Evolutionary conservation across 768 basidiomycete species (phyloP), one percentile per base, ranked within the genome.

Genomic region (Agrocybe pediades): DNA sequence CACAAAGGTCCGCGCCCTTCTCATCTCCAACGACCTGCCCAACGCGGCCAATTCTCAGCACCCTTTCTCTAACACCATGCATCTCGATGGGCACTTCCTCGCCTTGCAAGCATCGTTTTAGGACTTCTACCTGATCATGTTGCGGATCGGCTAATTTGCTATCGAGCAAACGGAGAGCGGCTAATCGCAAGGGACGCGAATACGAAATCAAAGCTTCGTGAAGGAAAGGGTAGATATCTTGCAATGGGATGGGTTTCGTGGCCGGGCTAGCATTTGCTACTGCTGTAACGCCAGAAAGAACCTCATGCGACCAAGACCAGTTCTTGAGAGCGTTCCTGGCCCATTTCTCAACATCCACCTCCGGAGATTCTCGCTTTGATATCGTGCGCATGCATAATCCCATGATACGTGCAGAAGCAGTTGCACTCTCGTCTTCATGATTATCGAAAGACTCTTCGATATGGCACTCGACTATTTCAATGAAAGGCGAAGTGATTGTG

Each of bases 31-130:
- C 77, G 5, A 81, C 76, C 55, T 84, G 80, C 1, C 80, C 85
- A 2, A 95, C 78, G 47, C 88, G 80, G 3, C 84, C 82, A 7
- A 96, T 90, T 21, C 86, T 76, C 62, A 96, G 70, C 3, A 92
- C 85, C 41, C 93, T 83, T 62, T 98, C 96, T 29, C 96, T 79
- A 2, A 88, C 88, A 41, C 92, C 90, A 55, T 87, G 83, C 2
- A 88, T 73, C 51, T 94, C 88, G 29, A 97, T 65, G 2, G 89
- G 73, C 4, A 90, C 84, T 54, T 91, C 83, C 65, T 99, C 97
- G 2, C 87, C 90, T 54, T 87, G 84, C 20, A 94, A 65, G 64
- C 90, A 90, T 23, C 81, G 78, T 59, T 82, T 82, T 17, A 89
- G 57, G 0, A 86, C 77, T 20, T 86, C 86, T 15, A 72, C 65